phyloP scores from a whole-genome alignment of 768 basidiomycete genomes.

The Epithele typhae region DNA sequence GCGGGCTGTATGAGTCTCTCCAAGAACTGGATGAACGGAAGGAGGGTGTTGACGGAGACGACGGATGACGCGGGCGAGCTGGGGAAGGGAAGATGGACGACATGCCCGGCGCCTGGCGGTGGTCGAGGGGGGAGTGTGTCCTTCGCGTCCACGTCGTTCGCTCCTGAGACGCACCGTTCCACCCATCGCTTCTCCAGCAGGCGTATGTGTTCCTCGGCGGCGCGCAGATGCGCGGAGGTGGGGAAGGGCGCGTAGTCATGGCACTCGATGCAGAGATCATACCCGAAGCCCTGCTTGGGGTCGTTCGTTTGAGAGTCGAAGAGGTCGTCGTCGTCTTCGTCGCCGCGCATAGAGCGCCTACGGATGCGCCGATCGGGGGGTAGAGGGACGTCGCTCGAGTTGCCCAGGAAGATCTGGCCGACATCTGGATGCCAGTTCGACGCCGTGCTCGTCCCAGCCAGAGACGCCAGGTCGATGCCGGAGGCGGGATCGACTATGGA shows the following conservation, averaged over 20 bases:
- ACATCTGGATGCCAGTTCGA: constrained; percentile 49
- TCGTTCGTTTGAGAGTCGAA: constrained; percentile 37
- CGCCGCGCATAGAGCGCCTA: constrained; percentile 11
- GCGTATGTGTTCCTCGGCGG: constrained; percentile 71
- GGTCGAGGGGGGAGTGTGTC: constrained; percentile 50
- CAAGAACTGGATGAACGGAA: constrained; percentile 64
- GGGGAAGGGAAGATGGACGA: constrained; percentile 75
- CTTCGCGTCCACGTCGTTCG: constrained; percentile 12
- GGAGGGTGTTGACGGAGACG: constrained; percentile 50
- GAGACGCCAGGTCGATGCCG: constrained; percentile 9
- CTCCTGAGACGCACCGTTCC: constrained; percentile 32
- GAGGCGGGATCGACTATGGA: constrained; percentile 30
- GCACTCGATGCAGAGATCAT: constrained; percentile 86
- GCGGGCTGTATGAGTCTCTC: constrained; percentile 57
- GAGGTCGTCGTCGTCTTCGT: constrained; percentile 25
- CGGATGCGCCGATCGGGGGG: constrained; percentile 17
- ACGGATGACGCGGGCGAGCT: constrained; percentile 55
- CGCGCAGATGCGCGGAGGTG: constrained; percentile 55
- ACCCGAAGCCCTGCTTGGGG: constrained; percentile 55
- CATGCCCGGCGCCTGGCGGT: constrained; percentile 65
- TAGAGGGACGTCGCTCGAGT: constrained; percentile 70
- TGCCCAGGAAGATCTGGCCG: constrained; percentile 78
- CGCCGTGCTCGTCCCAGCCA: constrained; percentile 32
- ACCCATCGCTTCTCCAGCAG: constrained; percentile 67
- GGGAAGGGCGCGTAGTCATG: constrained; percentile 80